These are phyloP conservation scores for Alternaria sp. DNA, from an alignment of 2,329 filamentous ascomycete species.

Conservation along the genomic window DNA sequence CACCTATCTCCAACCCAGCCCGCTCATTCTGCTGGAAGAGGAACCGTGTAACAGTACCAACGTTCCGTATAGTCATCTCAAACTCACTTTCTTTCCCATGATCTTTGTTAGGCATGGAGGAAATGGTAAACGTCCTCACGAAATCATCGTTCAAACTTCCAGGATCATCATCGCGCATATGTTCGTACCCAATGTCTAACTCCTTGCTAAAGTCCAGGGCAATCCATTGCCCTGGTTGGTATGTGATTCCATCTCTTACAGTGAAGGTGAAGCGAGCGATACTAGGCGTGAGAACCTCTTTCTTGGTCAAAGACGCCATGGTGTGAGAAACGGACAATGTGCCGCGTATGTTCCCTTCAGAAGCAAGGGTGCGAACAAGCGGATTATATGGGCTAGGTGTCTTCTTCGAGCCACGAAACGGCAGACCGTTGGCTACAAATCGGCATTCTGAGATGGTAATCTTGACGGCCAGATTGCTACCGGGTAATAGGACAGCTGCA, in stretches of 20 bases:
- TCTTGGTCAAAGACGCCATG: slow-evolving; percentile 66
- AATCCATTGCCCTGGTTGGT: slow-evolving; percentile 78
- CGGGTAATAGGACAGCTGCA: slow-evolving; percentile 70
- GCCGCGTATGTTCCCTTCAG: slow-evolving; percentile 61
- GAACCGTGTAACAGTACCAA: slow-evolving; percentile 73
- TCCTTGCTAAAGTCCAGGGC: slow-evolving; percentile 77
- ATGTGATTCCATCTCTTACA: slow-evolving; percentile 56
- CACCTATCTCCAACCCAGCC: slow-evolving; percentile 67
- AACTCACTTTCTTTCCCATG: slow-evolving; percentile 59
- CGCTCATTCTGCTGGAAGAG: slow-evolving; percentile 67
- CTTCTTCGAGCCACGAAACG: slow-evolving; percentile 69
- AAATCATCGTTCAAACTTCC: slow-evolving; percentile 84
- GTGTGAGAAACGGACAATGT: slow-evolving; percentile 27
- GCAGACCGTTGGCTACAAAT: slow-evolving; percentile 71
- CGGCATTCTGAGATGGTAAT: slow-evolving; percentile 69
- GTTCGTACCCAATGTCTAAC: slow-evolving; percentile 76
- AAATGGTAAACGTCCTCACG: slow-evolving; percentile 83
- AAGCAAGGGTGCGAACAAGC: slow-evolving; percentile 69
- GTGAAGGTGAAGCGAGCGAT: slow-evolving; percentile 72
- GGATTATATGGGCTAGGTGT: slow-evolving; percentile 83
- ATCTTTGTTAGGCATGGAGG: slow-evolving; percentile 60
- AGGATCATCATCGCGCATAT: slow-evolving; percentile 86
- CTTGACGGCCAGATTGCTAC: slow-evolving; percentile 76
- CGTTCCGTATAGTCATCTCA: slow-evolving; percentile 75
- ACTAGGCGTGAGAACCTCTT: slow-evolving; percentile 69